Base-by-base conservation (phyloP, 805 yeast species). In the Candida krabiensis region DNA sequence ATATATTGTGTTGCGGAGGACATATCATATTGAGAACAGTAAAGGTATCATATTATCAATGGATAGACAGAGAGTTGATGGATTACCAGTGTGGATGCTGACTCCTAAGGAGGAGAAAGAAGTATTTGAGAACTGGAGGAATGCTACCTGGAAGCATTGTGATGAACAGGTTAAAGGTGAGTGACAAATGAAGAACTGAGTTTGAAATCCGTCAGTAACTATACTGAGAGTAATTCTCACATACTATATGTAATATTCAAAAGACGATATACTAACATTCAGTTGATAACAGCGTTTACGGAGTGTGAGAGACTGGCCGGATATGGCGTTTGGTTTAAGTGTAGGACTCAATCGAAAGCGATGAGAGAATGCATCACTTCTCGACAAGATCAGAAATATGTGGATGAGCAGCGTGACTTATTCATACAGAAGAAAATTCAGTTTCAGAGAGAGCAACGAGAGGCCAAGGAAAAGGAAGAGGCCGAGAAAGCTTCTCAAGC, bases 91-190 rank as follows among this genome's bases (percentile, higher is more conserved):
- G 9, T 86, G 95, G 95, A 75, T 83, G 46, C 65, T 86, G 16
- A 75, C 86, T 0, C 91, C 93, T 11, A 73, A 71, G 46, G 93
- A 86, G 56, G 95, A 86, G 55, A 80, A 79, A 60, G 75, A 79
- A 41, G 80, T 83, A 24, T 77, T 85, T 52, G 79, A 75, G 49
- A 75, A 85, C 51, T 79, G 90, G 81, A 77, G 84, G 58, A 72
- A 67, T 41, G 69, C 70, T 52, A 77, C 91, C 0, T 84, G 84
- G 67, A 71, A 75, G 30, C 59, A 64, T 40, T 86, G 95, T 57
- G 86, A 80, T 50, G 82, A 73, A 14, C 63, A 69, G 32, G 96
- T 90, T 23, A 82, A 75, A 41, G 74, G 79, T 49, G 67, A 36
- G 58, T 45, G 14, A 13, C 21, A 18, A n/a, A n/a, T 15, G 40